These are phyloP conservation scores for Silene uniflora DNA, from an alignment of 148 eudicot species.

Conservation along the genomic window DNA sequence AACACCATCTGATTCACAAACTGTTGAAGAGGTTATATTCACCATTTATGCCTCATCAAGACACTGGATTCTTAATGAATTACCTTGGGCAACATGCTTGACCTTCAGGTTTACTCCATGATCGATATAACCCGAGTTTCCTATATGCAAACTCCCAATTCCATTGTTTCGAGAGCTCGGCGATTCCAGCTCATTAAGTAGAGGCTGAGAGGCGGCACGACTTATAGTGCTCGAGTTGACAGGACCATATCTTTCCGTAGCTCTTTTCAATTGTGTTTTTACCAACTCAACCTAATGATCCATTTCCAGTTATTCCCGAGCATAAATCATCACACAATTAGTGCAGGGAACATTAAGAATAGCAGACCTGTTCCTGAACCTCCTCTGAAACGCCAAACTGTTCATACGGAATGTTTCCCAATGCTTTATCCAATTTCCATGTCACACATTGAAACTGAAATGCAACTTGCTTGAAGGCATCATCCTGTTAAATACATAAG, in stretches of 20 bases:
- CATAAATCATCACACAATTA: background rate
- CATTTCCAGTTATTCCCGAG: background rate
- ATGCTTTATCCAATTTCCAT: conserved; percentile 79
- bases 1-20: conserved; percentile 19
- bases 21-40: conserved; percentile 23
- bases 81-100: conserved; percentile 21
- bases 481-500: conserved; percentile 50
- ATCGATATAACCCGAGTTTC: conserved; percentile 56
- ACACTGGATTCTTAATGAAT: conserved; percentile 26
- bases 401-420: conserved; percentile 61
- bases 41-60: conserved; percentile 24
- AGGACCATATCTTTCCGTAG: conserved; percentile 73
- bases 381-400: conserved; percentile 82
- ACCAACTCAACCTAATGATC: conserved; percentile 75
- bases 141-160: conserved; percentile 61
- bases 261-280: conserved; percentile 72
- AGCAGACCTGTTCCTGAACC: conserved; percentile 86
- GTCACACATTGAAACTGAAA: conserved; percentile 91
- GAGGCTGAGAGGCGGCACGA: conserved; percentile 70
- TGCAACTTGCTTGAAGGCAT: conserved; percentile 56
- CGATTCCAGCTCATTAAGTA: conserved; percentile 49
- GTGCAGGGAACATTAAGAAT: background rate
- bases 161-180: conserved; percentile 38
- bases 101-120: conserved; percentile 45
- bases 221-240: conserved; percentile 40